Evolutionary conservation across 2,329 filamentous ascomycete species (phyloP), one percentile per base, ranked within the genome.

Genomic region (Fusarium tanahbumbuense): DNA sequence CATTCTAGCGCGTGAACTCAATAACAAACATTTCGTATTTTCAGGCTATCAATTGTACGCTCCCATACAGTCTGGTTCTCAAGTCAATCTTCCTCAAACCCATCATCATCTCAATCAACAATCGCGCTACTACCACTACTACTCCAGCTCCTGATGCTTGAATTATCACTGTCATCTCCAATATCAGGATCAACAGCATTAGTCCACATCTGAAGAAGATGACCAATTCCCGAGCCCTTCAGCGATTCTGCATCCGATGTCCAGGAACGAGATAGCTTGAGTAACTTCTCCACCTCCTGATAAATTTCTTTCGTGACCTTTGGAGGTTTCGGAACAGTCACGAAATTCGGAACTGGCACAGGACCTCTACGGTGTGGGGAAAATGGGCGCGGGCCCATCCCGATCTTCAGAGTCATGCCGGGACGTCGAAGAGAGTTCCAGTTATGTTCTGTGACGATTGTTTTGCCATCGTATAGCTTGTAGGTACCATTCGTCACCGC

Each of bases 391-490:
- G n/a, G n/a, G n/a, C n/a, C n/a, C n/a, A n/a, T n/a, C n/a, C n/a
- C n/a, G n/a, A n/a, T n/a, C n/a, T n/a, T n/a, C 28, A 64, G 20
- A 10, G 22, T 46, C 28, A 64, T 46, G 3, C 61, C 61, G 8
- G 61, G 61, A 11, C n/a, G 40, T 2, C 60, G 60, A 1, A 64
- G 8, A 2, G 60, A n/a, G n/a, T n/a, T n/a, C n/a, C n/a, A n/a
- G n/a, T n/a, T n/a, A n/a, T n/a, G n/a, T n/a, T n/a, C n/a, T n/a
- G n/a, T n/a, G n/a, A n/a, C n/a, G n/a, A n/a, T n/a, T n/a, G n/a
- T n/a, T n/a, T n/a, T n/a, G n/a, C n/a, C n/a, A n/a, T n/a, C n/a
- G n/a, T n/a, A n/a, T n/a, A n/a, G n/a, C n/a, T n/a, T n/a, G n/a
- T n/a, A n/a, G n/a, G n/a, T n/a, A n/a, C n/a, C n/a, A n/a, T n/a